A percentile compares a stretch with the other conserved stretches of the same genome.
phyloP scores from a whole-genome alignment of 805 yeast species.

The Candida jianshihensis region DNA sequence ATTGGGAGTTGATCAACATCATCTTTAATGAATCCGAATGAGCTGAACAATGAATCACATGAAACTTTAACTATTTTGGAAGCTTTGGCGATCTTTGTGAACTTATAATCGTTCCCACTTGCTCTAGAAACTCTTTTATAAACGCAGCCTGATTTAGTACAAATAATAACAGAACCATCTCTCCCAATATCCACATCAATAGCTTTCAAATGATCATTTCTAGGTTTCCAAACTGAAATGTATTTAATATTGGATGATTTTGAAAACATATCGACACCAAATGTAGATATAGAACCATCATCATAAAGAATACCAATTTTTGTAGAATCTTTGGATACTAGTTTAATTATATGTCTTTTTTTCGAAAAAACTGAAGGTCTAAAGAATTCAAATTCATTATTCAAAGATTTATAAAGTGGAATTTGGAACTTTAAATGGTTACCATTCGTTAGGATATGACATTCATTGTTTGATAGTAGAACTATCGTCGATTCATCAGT shows the following conservation, averaged over 20 bases:
- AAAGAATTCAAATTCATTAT: conserved; percentile 45
- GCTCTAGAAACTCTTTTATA: conserved; percentile 27
- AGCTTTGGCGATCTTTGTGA: conserved; percentile 44
- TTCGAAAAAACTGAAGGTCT: conserved; percentile 45
- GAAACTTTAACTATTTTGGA: conserved; percentile 55
- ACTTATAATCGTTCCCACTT: conserved; percentile 36
- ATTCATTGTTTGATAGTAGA: conserved; percentile 47
- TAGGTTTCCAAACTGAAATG: conserved; percentile 54
- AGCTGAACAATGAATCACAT: conserved; percentile 58
- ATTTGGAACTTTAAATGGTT: conserved; percentile 47
- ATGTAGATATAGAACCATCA: conserved; percentile 42
- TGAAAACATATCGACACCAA: conserved; percentile 23
- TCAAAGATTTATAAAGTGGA: conserved; percentile 23
- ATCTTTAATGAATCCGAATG: conserved; percentile 62
- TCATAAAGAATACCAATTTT: conserved; percentile 44
- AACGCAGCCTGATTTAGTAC: conserved; percentile 65
- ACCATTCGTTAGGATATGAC: conserved; percentile 54
- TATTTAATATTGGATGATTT: conserved; percentile 37
- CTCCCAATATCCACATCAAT: conserved; percentile 60
- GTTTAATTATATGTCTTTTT: conserved; percentile 26
- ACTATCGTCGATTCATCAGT: conserved; percentile 68
- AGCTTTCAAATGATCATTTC: conserved; percentile 47
- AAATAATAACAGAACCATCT: conserved; percentile 63
- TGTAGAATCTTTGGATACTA: conserved; percentile 33
- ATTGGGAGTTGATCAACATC: conserved; percentile 55